Conservation (phyloP, 2,329 filamentous ascomycete genomes). For the Venturia effusa region DNA sequence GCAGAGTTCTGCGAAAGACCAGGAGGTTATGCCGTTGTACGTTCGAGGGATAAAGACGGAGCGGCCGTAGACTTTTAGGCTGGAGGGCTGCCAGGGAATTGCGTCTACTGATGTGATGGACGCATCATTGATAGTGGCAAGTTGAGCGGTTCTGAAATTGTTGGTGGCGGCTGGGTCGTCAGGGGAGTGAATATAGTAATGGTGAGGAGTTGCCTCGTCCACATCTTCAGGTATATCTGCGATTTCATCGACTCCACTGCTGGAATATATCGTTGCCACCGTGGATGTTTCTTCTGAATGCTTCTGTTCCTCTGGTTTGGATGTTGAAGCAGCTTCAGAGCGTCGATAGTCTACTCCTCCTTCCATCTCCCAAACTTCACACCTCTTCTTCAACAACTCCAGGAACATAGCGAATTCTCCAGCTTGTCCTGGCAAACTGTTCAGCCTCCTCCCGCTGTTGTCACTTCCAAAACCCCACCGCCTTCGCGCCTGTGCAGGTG, state of each 20-base stretch:
- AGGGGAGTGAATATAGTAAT: not conserved
- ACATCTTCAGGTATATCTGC: not conserved
- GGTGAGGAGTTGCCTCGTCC: not conserved
- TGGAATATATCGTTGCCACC: not conserved
- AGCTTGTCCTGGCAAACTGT: conserved; percentile 42
- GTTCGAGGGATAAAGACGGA: conserved; percentile 48
- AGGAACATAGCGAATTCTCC: conserved; percentile 66
- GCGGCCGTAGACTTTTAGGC: conserved; percentile 51
- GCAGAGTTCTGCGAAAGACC: conserved; percentile 60
- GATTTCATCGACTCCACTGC: not conserved
- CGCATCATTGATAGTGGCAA: not conserved
- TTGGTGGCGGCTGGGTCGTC: not conserved
- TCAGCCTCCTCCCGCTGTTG: conserved; percentile 25
- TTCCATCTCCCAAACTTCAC: conserved; percentile 79
- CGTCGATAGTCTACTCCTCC: conserved; percentile 59
- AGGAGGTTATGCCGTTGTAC: conserved; percentile 47
- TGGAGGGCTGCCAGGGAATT: conserved; percentile 34
- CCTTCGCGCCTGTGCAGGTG: conserved; percentile 41
- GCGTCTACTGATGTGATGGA: not conserved
- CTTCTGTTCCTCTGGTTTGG: conserved; percentile 1
- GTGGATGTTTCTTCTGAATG: not conserved
- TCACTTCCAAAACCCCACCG: conserved; percentile 35
- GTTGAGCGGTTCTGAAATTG: not conserved
- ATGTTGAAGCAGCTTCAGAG: conserved; percentile 21
- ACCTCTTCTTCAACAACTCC: conserved; percentile 64